These are phyloP conservation scores for Amanita subjunquillea DNA, from an alignment of 768 basidiomycete genomes.

Conservation along the genomic window DNA sequence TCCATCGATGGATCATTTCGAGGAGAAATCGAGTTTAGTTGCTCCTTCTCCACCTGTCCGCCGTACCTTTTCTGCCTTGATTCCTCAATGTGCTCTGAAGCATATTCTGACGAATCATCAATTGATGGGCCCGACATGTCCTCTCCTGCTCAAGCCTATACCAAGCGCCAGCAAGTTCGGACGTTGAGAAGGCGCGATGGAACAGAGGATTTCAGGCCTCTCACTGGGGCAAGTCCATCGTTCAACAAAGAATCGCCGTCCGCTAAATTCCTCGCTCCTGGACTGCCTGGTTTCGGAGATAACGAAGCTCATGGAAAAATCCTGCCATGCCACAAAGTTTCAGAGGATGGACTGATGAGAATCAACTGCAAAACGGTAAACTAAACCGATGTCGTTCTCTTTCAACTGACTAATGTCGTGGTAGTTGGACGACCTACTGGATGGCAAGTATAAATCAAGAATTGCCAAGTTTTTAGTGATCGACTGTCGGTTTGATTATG, in stretches of 20 bases:
- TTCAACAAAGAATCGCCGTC: constrained; percentile 48
- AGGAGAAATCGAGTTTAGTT: neutral
- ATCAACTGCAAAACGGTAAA: constrained; percentile 72
- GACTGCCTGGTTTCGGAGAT: constrained; percentile 81
- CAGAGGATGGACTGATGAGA: constrained; percentile 93
- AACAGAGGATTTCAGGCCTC: constrained; percentile 68
- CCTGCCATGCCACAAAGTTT: constrained; percentile 86
- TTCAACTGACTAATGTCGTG: constrained; percentile 8
- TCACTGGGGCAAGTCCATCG: constrained; percentile 56
- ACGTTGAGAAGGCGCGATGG: constrained; percentile 75
- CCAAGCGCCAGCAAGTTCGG: constrained; percentile 66
- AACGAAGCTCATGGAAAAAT: constrained; percentile 91
- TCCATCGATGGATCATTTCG: constrained; percentile 19
- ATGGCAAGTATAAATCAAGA: constrained; percentile 57
- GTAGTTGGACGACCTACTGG: constrained; percentile 70
- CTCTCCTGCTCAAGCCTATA: constrained; percentile 75
- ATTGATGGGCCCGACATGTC: constrained; percentile 64
- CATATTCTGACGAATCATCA: constrained; percentile 43
- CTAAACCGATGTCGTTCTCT: constrained; percentile 3
- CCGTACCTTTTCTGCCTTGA: constrained; percentile 69
- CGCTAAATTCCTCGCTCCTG: constrained; percentile 43
- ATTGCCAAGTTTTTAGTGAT: constrained; percentile 72
- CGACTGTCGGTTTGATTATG: constrained; percentile 97
- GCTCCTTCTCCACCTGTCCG: constrained; percentile 35
- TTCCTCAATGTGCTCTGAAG: constrained; percentile 44